These are phyloP conservation scores for Raddia guianensis DNA, from an alignment of 176 grass and related monocot species.

Conservation along the genomic window DNA sequence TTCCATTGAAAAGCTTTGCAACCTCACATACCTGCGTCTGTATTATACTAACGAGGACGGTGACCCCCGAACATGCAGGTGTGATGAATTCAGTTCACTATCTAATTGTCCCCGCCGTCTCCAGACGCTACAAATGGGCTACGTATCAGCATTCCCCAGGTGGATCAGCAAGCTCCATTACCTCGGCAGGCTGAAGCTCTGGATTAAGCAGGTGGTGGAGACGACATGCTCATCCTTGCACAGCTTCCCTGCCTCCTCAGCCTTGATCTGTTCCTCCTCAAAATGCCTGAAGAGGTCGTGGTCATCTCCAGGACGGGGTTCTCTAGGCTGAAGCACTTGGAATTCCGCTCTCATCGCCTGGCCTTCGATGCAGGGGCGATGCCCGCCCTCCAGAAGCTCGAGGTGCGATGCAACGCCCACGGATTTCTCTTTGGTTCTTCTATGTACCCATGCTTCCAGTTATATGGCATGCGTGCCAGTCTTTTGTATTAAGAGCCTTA, in stretches of 20 bases:
- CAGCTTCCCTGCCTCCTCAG: background rate
- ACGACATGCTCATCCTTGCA: background rate
- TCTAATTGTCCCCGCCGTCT: background rate
- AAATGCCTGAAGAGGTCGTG: background rate
- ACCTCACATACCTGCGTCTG: background rate
- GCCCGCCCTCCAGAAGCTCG: too few species aligned
- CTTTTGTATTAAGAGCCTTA: too few species aligned
- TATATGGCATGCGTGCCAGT: too few species aligned
- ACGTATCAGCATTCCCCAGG: background rate
- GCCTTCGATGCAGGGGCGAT: too few species aligned
- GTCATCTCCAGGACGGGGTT: background rate
- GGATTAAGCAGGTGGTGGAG: background rate
- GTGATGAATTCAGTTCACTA: background rate
- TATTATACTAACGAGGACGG: fast-evolving
- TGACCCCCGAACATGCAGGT: background rate
- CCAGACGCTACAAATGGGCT: background rate
- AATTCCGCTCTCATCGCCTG: too few species aligned
- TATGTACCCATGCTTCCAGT: too few species aligned
- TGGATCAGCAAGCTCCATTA: background rate
- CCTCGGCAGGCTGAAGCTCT: background rate
- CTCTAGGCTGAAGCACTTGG: too few species aligned
- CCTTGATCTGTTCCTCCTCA: background rate
- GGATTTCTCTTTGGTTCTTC: too few species aligned
- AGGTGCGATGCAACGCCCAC: too few species aligned
- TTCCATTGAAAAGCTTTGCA: background rate